Conservation (phyloP, 2,329 filamentous ascomycete genomes). For the Xylariaceae sp. region DNA sequence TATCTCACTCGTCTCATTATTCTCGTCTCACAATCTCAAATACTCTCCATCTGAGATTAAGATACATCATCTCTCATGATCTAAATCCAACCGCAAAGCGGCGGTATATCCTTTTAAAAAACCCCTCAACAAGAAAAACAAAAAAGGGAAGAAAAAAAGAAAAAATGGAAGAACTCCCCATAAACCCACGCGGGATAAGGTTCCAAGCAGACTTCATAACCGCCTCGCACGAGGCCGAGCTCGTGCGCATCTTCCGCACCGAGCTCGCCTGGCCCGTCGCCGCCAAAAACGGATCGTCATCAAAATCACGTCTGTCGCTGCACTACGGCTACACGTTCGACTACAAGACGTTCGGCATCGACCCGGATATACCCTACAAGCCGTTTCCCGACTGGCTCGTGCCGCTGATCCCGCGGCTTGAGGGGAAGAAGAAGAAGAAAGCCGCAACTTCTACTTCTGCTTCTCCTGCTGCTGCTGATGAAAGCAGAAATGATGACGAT, state of each 20-base stretch:
- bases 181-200: constrained; percentile 34
- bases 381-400: constrained; percentile 47
- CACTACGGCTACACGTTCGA: constrained; percentile 54
- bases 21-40: no score
- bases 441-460: no score
- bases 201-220: constrained; percentile 45
- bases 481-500: no score
- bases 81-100: no score
- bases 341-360: constrained; percentile 53
- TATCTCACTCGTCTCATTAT: no score
- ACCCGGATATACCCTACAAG: constrained; percentile 43
- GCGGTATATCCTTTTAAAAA: background rate
- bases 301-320: constrained; percentile 45
- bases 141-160: background rate
- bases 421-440: constrained; percentile 19
- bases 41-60: no score
- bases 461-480: no score
- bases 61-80: no score
- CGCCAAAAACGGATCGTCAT: constrained; percentile 28
- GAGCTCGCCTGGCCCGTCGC: constrained; percentile 43
- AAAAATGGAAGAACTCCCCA: constrained; percentile 17
- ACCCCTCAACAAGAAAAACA: background rate
- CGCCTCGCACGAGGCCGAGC: constrained; percentile 37
- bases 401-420: constrained; percentile 41
- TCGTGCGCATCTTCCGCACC: constrained; percentile 40